phyloP scores from a whole-genome alignment of 139 green algal genomes.

The Coelastrella sp. region DNA sequence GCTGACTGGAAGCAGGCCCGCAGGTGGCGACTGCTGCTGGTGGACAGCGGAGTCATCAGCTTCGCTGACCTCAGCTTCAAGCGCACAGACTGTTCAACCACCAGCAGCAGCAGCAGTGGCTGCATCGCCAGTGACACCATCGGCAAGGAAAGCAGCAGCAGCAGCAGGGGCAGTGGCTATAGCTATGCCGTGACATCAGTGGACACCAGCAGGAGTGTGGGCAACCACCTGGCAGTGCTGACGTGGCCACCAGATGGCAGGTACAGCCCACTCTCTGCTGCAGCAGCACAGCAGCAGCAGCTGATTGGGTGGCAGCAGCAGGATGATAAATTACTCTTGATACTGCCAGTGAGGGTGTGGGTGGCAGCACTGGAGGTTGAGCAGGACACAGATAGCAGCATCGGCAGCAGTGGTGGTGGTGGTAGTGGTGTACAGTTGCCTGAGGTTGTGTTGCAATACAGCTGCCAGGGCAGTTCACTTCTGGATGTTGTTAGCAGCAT shows the following conservation, averaged over 20 bases:
- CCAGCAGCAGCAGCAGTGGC: conserved; percentile 1
- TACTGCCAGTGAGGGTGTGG: not conserved
- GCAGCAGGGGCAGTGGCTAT: not conserved
- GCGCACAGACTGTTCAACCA: not conserved
- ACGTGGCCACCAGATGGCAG: conserved; percentile 33
- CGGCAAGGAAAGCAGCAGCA: not conserved
- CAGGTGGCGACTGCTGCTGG: conserved; percentile 26
- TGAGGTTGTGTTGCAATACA: not conserved
- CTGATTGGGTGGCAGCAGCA: not conserved
- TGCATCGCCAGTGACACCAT: not conserved
- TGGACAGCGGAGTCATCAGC: conserved; percentile 23
- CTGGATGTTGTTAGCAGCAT: not conserved
- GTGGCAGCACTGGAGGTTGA: not conserved
- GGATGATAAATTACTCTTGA: not conserved
- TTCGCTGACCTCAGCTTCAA: conserved; percentile 26
- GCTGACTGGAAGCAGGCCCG: conserved; percentile 25
- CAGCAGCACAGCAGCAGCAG: conserved; percentile 4
- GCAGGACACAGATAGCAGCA: conserved; percentile 13
- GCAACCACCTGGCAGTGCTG: conserved; percentile 16
- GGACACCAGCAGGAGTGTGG: not conserved
- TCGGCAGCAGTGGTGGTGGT: not conserved
- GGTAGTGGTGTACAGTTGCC: no score
- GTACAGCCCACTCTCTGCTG: conserved; percentile 3
- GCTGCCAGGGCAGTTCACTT: not conserved
- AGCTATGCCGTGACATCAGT: conserved; percentile 9